Evolutionary conservation across 345 rosid genomes (phyloP).

Genomic region (Carallia pectinifolia): DNA sequence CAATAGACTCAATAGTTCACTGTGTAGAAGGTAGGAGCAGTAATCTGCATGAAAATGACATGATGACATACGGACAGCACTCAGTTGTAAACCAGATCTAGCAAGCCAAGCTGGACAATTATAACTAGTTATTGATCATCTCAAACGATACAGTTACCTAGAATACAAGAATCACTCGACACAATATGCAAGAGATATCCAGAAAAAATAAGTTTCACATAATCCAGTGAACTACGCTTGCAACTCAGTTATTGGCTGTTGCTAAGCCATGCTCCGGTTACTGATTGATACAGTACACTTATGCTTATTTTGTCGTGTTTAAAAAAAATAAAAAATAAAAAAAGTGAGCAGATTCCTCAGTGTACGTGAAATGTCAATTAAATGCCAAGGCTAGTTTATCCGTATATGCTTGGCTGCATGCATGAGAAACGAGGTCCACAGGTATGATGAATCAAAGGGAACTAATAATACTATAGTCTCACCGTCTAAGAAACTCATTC

Average conservation of each 20-base stretch:
- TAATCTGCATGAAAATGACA: neutral
- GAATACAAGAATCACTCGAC: slow-evolving; percentile 1
- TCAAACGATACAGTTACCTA: neutral
- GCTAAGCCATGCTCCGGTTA: neutral
- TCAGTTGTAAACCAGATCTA: neutral
- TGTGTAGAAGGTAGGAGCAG: neutral
- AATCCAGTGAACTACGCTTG: neutral
- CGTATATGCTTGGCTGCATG: too few species aligned
- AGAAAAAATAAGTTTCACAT: neutral
- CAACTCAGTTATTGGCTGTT: neutral
- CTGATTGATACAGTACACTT: neutral
- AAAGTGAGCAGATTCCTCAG: neutral
- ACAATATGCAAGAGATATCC: neutral
- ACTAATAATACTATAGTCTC: too few species aligned
- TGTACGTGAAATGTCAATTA: neutral
- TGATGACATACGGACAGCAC: neutral
- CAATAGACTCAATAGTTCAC: too few species aligned
- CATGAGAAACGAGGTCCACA: too few species aligned
- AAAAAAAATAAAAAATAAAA: neutral
- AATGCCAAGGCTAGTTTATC: too few species aligned
- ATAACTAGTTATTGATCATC: neutral
- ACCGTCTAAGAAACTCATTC: too few species aligned
- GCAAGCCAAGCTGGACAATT: neutral
- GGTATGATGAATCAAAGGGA: too few species aligned
- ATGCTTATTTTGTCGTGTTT: neutral